Evolutionary conservation across 495 filamentous ascomycete species (phyloP).

Genomic region (Penicillium malachiteum): DNA sequence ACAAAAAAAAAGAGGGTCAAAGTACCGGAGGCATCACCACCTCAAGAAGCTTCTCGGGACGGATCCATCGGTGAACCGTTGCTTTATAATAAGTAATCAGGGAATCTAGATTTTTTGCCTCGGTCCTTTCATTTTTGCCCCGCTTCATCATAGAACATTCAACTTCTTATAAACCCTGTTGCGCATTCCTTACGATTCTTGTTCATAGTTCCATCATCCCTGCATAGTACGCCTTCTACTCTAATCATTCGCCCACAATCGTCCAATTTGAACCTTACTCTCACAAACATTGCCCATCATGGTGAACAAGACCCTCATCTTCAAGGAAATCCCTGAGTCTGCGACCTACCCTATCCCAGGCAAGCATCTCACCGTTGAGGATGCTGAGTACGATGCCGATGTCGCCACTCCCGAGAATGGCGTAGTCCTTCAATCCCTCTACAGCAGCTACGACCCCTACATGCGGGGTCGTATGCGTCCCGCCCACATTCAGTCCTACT

Average conservation of each 20-base stretch:
- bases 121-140: slow-evolving; percentile 18
- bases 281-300: slow-evolving; percentile 17
- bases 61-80: slow-evolving; percentile 13
- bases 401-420: slow-evolving; percentile 65
- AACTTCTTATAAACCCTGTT: slow-evolving; percentile 12
- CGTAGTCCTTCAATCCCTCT: slow-evolving; percentile 68
- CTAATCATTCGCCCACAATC: not conserved
- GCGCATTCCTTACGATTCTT: not conserved
- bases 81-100: slow-evolving; percentile 24
- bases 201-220: not conserved
- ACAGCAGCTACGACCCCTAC: slow-evolving; percentile 87
- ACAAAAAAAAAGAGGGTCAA: too few species aligned
- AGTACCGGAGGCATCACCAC: slow-evolving; percentile 8
- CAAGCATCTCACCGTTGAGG: slow-evolving; percentile 70
- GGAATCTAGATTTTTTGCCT: slow-evolving; percentile 9
- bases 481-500: slow-evolving; percentile 59
- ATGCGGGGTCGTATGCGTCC: slow-evolving; percentile 67
- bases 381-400: slow-evolving; percentile 63
- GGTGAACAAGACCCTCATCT: slow-evolving; percentile 78
- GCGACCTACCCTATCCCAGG: slow-evolving; percentile 67
- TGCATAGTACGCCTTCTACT: not conserved
- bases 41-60: slow-evolving; percentile 36
- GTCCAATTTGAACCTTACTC: not conserved
- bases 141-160: slow-evolving; percentile 9
- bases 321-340: slow-evolving; percentile 62